phyloP scores from a whole-genome alignment of 164 flowering plant genomes.

The Tetrastigma voinierianum region DNA sequence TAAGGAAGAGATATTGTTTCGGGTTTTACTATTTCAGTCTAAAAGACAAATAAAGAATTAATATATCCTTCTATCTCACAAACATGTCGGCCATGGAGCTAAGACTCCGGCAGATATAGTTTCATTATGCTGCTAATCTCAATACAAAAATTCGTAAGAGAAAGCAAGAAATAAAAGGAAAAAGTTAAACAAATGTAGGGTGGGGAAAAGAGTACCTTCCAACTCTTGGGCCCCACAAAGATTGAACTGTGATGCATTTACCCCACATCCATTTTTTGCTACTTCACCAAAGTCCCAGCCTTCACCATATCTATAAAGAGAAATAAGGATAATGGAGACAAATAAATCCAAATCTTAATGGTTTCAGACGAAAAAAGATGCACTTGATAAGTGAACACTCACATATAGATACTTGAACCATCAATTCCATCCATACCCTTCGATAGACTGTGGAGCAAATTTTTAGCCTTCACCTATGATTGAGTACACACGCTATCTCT shows the following conservation, averaged over 20 bases:
- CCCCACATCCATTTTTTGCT: conserved; percentile 81
- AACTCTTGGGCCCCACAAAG: conserved; percentile 69
- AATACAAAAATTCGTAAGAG: not conserved
- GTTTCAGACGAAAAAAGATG: not conserved
- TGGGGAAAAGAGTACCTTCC: conserved; percentile 66
- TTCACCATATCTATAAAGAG: conserved; percentile 76
- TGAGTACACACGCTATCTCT: conserved; percentile 3
- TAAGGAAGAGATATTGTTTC: too few relatives aligned
- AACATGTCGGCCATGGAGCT: not conserved
- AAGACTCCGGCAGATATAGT: too few relatives aligned
- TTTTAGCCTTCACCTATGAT: conserved; percentile 63
- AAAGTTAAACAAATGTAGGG: not conserved
- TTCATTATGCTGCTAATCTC: too few relatives aligned
- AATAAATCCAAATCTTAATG: not conserved
- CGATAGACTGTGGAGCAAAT: conserved; percentile 44
- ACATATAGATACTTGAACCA: conserved; percentile 83
- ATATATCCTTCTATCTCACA: not conserved
- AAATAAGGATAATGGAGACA: not conserved
- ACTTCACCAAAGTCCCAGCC: conserved; percentile 99
- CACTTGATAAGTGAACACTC: conserved; percentile 20
- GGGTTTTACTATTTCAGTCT: too few relatives aligned
- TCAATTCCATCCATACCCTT: conserved; percentile 66
- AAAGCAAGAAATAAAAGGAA: too few relatives aligned
- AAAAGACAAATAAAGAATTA: too few relatives aligned
- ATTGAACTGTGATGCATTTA: conserved; percentile 93